Conservation (phyloP, 2,329 filamentous ascomycete genomes). For the Zasmidium cellare region DNA sequence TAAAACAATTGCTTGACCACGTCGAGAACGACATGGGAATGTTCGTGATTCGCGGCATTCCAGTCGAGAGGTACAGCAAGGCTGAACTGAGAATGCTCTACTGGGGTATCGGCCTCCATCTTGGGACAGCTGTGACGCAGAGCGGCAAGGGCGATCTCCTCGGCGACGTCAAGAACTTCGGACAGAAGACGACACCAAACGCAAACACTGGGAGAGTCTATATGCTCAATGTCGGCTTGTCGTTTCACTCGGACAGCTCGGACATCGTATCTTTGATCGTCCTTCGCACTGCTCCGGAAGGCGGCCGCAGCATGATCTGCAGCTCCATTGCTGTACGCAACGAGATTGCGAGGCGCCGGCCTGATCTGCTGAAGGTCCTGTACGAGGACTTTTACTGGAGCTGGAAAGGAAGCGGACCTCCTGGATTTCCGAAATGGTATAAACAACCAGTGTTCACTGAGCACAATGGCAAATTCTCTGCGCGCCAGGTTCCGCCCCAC, state of each 20-base stretch:
- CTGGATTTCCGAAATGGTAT: not conserved
- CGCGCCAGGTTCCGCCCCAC: not conserved
- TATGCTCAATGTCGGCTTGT: too few relatives aligned
- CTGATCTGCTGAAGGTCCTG: not conserved
- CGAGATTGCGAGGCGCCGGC: not conserved
- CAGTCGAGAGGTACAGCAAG: not conserved
- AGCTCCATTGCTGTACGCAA: not conserved
- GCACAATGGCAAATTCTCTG: not conserved
- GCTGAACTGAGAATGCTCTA: not conserved
- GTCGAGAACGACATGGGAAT: not conserved
- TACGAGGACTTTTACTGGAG: not conserved
- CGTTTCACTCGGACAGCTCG: too few relatives aligned
- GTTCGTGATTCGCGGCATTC: not conserved
- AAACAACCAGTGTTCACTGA: not conserved
- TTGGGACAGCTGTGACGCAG: not conserved
- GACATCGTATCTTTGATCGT: too few relatives aligned
- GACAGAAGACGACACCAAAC: too few relatives aligned
- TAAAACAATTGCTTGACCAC: not conserved
- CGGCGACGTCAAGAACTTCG: too few relatives aligned
- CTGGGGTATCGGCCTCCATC: not conserved
- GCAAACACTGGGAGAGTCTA: too few relatives aligned
- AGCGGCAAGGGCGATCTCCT: not conserved
- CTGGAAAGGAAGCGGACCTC: not conserved
- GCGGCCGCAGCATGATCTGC: not conserved
- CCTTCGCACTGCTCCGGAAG: not conserved